These are phyloP conservation scores for Plasmodium gonderi DNA, from an alignment of 169 alveolate species.

Conservation along the genomic window DNA sequence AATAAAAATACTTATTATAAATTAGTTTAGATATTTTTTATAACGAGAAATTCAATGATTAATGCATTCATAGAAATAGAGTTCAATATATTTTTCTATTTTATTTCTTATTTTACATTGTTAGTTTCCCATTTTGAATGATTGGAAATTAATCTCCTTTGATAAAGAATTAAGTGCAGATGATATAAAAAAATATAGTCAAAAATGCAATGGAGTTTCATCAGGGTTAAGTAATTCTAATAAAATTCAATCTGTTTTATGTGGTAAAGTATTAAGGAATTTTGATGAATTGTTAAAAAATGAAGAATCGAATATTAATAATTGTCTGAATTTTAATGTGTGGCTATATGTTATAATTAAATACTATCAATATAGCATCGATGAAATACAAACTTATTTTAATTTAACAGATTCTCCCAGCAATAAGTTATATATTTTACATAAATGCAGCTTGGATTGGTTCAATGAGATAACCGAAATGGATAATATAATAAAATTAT, in stretches of 20 bases:
- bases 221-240: not conserved
- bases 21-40: no score
- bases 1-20: no score
- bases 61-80: not conserved
- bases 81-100: no score
- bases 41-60: not conserved
- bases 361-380: not conserved
- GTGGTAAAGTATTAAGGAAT: not conserved
- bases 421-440: not conserved
- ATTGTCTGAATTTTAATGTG: not conserved
- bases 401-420: not conserved
- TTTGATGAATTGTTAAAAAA: no score
- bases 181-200: no score
- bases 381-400: not conserved
- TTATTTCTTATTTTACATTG: no score
- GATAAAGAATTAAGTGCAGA: not conserved
- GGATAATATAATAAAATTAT: not conserved
- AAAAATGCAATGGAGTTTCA: not conserved
- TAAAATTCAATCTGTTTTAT: not conserved
- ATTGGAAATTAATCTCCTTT: not conserved
- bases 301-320: not conserved
- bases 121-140: not conserved
- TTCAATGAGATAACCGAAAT: not conserved
- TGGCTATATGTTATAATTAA: not conserved
- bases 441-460: not conserved